Conservation (phyloP, 108 stramenopile genomes). For the Conticribra guillardii region DNA sequence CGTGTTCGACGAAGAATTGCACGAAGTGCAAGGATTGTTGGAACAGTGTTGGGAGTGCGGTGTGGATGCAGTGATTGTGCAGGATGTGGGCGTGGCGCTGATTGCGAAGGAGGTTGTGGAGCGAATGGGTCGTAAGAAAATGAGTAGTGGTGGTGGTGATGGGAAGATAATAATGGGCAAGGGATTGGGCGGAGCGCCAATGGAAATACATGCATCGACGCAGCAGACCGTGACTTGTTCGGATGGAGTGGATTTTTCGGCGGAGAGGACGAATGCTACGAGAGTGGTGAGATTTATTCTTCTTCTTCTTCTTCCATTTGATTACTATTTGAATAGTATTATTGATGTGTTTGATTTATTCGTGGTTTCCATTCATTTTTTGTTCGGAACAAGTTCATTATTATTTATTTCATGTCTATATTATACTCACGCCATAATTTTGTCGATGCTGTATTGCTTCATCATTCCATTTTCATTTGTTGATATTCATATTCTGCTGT, state of each 20-base stretch:
- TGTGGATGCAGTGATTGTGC: constrained; percentile 82
- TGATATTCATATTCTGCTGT: no score
- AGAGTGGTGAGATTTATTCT: constrained; percentile 63
- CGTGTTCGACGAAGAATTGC: constrained; percentile 71
- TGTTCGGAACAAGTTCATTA: no score
- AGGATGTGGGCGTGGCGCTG: constrained; percentile 66
- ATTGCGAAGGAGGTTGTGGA: constrained; percentile 51
- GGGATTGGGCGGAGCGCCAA: constrained; percentile 41
- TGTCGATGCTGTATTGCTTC: no score
- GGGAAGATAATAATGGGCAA: constrained; percentile 10
- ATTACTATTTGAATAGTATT: no score
- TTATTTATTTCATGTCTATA: no score
- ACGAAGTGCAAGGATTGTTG: constrained; percentile 60
- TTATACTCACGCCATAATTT: no score
- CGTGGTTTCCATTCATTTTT: no score
- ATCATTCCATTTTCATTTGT: no score
- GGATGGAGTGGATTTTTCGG: constrained; percentile 66
- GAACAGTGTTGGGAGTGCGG: constrained; percentile 49
- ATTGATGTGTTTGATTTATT: no score
- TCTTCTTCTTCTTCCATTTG: no score
- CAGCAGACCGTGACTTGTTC: constrained; percentile 77
- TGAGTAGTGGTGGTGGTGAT: constrained; percentile 6
- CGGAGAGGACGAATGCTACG: constrained; percentile 47
- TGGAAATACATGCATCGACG: constrained; percentile 76
- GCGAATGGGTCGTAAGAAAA: no score